Evolutionary conservation across 1,284 basidiomycete genomes (phyloP).

Genomic region (Ustilago xerochloae): DNA sequence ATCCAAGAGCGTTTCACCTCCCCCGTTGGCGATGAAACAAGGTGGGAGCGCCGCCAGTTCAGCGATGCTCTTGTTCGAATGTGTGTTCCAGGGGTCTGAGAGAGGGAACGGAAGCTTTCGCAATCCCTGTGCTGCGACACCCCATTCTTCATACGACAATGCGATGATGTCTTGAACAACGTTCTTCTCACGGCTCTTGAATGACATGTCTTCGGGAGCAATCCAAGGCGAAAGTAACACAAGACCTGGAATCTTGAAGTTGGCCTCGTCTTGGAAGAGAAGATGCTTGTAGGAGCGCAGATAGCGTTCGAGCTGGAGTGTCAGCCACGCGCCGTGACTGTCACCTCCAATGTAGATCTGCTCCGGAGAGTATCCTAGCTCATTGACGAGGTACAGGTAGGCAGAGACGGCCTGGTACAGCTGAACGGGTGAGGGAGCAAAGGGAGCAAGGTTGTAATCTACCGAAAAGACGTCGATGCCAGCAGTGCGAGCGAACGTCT

Average conservation of each 20-base stretch:
- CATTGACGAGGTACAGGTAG: conserved; percentile 57
- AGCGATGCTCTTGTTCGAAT: conserved; percentile 35
- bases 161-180: conserved; percentile 54
- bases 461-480: conserved; percentile 64
- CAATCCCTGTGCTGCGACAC: conserved; percentile 39
- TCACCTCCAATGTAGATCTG: conserved; percentile 66
- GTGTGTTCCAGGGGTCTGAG: conserved; percentile 45
- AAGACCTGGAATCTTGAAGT: conserved; percentile 45
- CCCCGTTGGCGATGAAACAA: conserved; percentile 47
- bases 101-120: conserved; percentile 31
- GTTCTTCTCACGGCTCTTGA: conserved; percentile 46
- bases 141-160: conserved; percentile 55
- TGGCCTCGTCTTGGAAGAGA: conserved; percentile 23
- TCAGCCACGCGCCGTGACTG: conserved; percentile 57
- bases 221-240: conserved; percentile 58
- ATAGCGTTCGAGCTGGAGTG: conserved; percentile 60
- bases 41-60: conserved; percentile 39
- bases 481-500: conserved; percentile 44
- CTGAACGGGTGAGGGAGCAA: conserved; percentile 56
- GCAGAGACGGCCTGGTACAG: conserved; percentile 59
- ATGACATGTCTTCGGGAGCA: conserved; percentile 37
- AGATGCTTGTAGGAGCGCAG: conserved; percentile 55
- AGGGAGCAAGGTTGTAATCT: conserved; percentile 65
- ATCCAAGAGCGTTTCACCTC: conserved; percentile 39
- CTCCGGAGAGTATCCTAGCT: conserved; percentile 56